phyloP scores from a whole-genome alignment of 2,329 filamentous ascomycete genomes.

The Hypoxylon sp. region DNA sequence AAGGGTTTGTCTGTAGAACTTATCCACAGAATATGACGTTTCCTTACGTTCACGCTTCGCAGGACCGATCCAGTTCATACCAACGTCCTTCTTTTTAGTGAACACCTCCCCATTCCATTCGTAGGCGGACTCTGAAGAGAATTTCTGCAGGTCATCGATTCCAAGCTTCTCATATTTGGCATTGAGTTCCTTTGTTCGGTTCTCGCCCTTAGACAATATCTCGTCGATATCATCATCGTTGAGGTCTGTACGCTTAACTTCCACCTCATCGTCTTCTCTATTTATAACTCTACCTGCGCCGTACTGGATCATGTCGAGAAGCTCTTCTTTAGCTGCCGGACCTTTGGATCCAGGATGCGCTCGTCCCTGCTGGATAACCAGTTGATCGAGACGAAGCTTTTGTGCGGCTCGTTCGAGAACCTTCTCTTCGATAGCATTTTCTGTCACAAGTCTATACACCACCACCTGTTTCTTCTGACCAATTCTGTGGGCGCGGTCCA shows the following conservation, averaged over 20 bases:
- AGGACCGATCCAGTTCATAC: slow-evolving; percentile 96
- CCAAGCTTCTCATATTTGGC: slow-evolving; percentile 97
- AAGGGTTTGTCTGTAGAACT: slow-evolving; percentile 95
- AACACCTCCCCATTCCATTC: slow-evolving; percentile 99
- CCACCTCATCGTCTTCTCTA: slow-evolving; percentile 75
- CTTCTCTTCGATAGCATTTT: slow-evolving; percentile 98
- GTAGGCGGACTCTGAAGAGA: slow-evolving; percentile 96
- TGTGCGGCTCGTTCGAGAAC: slow-evolving; percentile 96
- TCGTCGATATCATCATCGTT: slow-evolving; percentile 91
- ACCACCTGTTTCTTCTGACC: slow-evolving; percentile 98
- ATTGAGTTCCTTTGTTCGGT: slow-evolving; percentile 89
- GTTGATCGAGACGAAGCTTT: slow-evolving; percentile 93
- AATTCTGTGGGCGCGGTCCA: slow-evolving; percentile 98
- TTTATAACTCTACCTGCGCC: slow-evolving; percentile 94
- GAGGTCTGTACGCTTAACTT: slow-evolving; percentile 72
- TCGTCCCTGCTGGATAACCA: slow-evolving; percentile 97
- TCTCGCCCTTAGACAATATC: slow-evolving; percentile 87
- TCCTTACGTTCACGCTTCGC: slow-evolving; percentile 98
- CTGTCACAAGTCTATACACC: slow-evolving; percentile 96
- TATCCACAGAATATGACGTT: slow-evolving; percentile 97
- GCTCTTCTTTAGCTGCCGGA: slow-evolving; percentile 94
- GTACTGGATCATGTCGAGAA: slow-evolving; percentile 98
- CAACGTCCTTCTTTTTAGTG: slow-evolving; percentile 92
- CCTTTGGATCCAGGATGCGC: slow-evolving; percentile 91
- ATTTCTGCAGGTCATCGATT: slow-evolving; percentile 97